phyloP scores from a whole-genome alignment of 2,329 filamentous ascomycete species.

The Scedosporium apiospermum region DNA sequence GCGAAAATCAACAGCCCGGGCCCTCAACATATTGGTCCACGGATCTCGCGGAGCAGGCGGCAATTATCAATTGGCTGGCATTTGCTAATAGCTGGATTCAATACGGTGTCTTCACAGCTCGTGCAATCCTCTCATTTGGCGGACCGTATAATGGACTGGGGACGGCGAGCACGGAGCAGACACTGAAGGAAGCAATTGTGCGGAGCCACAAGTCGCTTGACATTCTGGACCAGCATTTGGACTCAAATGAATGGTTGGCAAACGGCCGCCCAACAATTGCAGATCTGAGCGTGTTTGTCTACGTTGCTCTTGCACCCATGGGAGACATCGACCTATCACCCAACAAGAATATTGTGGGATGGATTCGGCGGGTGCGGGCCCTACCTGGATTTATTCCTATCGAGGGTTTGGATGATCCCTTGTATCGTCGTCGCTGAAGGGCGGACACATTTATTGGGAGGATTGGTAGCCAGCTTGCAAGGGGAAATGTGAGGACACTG shows the following conservation, averaged over 20 bases:
- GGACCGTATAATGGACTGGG: constrained; percentile 1
- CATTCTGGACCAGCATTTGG: background rate
- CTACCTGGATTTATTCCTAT: constrained; percentile 1
- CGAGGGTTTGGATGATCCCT: background rate
- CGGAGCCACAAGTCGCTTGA: constrained; percentile 1
- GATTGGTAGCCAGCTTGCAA: no score
- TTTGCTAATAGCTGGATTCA: constrained; percentile 4
- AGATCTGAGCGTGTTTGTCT: constrained; percentile 1
- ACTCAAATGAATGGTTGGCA: background rate
- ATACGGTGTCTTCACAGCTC: constrained; percentile 2
- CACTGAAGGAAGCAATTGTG: constrained; percentile 1
- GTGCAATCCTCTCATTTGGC: background rate
- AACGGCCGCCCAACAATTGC: background rate
- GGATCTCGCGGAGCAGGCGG: background rate
- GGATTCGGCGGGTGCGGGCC: background rate
- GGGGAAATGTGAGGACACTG: no score
- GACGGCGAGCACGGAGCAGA: background rate
- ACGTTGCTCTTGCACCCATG: constrained; percentile 2
- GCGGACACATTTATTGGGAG: no score
- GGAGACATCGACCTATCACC: background rate
- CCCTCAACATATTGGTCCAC: background rate
- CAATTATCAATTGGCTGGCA: constrained; percentile 1
- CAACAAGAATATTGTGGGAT: background rate
- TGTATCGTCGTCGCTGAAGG: background rate
- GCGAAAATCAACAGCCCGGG: background rate